These are phyloP conservation scores for Discostella stelligeroides DNA, from an alignment of 108 stramenopile genomes.

Conservation along the genomic window DNA sequence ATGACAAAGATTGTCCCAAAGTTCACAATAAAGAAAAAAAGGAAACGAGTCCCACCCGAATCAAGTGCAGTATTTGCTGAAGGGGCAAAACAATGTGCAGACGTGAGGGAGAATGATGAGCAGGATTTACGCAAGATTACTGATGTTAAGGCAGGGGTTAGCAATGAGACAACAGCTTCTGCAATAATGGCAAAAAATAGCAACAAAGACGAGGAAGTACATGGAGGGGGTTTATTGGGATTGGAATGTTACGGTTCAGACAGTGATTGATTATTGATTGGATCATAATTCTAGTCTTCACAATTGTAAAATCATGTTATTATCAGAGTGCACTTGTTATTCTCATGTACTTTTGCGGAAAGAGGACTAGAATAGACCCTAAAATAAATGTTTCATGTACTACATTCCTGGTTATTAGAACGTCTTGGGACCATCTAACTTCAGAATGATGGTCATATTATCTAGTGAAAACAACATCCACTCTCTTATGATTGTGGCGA, in stretches of 20 bases:
- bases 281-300: no score
- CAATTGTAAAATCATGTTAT: no score
- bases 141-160: not conserved
- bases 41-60: slow-evolving; percentile 16
- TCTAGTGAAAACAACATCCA: no score
- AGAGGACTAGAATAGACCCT: no score
- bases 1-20: slow-evolving; percentile 32
- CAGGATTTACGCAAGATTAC: slow-evolving; percentile 2
- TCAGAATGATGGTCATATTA: no score
- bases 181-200: not conserved
- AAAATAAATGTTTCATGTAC: no score
- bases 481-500: no score
- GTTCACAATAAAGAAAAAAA: slow-evolving; percentile 49
- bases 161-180: not conserved
- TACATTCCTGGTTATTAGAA: no score
- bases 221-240: slow-evolving; percentile 46
- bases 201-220: slow-evolving; percentile 9
- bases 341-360: no score
- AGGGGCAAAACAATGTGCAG: slow-evolving; percentile 2
- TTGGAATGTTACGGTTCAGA: slow-evolving; percentile 72
- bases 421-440: no score
- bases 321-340: no score
- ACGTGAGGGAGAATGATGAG: slow-evolving; percentile 7
- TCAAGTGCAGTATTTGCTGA: slow-evolving; percentile 10
- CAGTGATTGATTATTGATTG: slow-evolving; percentile 43